Base-by-base conservation (phyloP, 768 basidiomycete species). In the Phaeolepiota aurea region DNA sequence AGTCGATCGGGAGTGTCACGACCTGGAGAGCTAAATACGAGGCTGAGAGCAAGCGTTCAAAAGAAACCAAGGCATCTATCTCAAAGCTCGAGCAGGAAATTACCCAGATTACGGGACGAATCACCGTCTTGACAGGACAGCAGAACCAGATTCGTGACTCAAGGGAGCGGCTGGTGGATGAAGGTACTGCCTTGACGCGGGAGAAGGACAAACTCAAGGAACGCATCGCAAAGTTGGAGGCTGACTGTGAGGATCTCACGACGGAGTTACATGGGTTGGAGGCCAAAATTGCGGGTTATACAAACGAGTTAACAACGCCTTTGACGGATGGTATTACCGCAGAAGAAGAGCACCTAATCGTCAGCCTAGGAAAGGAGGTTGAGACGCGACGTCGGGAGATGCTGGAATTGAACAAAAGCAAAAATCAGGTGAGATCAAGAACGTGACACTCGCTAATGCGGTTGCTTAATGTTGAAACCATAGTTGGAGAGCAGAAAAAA, bases 81-180 rank as follows among this genome's bases (percentile, higher is more conserved):
- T 52, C 71, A 36, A 69, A 67, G 44, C 61, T 90, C 18, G 96
- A 99, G 45, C 91, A 94, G 57, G 82, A 88, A 56, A 83, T 96
- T 46, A 88, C 92, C 2, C 72, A 72, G 37, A 51, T 82, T 5
- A 69, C 78, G 3, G 90, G 93, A 2, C 67, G 72, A 47, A 77
- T 89, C 28, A 80, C 89, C 40, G 77, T 87, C 1, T 51, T 79
- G 30, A 71, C 69, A 37, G 77, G 77, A 14, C 80, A 87, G 52
- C 77, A 86, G 50, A 77, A 75, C 23, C 80, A 85, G 53, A 77
- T 82, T 1, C 63, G 77, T 20, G 79, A 82, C 14, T 69, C 75
- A 21, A 68, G 88, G 19, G 86, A 87, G 41, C 66, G 76, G 38
- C 64, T 88, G 34, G 49, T 76, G 28, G 76, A 74, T 3, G 85